Evolutionary conservation across 805 yeast species (phyloP), one percentile per base, ranked within the genome.

Genomic region (Cyberlindnera suaveolens): DNA sequence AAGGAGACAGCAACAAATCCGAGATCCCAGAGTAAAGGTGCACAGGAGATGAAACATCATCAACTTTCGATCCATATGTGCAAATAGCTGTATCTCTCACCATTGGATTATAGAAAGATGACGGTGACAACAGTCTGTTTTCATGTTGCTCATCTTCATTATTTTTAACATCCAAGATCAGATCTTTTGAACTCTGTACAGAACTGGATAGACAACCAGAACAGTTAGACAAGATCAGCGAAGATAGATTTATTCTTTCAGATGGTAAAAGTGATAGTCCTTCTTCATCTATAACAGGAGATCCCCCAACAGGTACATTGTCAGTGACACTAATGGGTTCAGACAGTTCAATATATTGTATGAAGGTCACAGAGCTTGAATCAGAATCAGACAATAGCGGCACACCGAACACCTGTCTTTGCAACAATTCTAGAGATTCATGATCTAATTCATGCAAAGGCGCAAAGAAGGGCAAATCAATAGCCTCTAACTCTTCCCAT

Each of bases 381-480:
- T 23, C 27, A 27, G 41, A 29, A 15, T 9, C 26, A 19, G 31
- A 14, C 31, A 31, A 38, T 14, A n/a, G 39, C 17, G 40, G 31
- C 5, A 40, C 23, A 3, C 38, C 39, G 15, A 43, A 38, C 14
- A 44, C 27, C 5, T 30, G 14, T 5, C n/a, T 15, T 10, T 30
- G 40, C 43, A 47, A 42, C 17, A 13, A 15, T 5, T 43, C 44
- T 16, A 48, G 13, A 14, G 31, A 31, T 2, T 39, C 36, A 10
- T 37, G 26, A 8, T 35, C 37, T 32, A 48, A 38, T 20, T 40
- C 45, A 33, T 48, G 44, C 23, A 48, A 36, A 3, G 51, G 49
- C 2, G 46, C 30, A 36, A 34, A 47, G 7, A 15, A 14, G 17
- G 51, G 48, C 3, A 47, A 38, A 9, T 15, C 6, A 15, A 29